Base-by-base conservation (phyloP, 106 monocot species). In the Allium cepa region DNA sequence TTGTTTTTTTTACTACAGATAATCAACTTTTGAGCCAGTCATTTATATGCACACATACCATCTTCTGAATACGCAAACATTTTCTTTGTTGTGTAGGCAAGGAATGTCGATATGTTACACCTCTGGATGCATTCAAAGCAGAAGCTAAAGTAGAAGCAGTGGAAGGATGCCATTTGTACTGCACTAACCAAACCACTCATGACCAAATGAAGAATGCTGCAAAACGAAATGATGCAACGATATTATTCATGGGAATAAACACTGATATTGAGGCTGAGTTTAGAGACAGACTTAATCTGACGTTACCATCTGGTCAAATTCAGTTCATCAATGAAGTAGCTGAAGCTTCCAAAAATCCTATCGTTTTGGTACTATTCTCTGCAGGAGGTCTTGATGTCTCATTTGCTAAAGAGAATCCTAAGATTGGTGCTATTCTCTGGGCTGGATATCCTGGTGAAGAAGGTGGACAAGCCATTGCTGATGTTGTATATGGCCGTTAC, bases 381-480 rank as follows among this genome's bases (percentile, higher is more conserved):
- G 84, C 49, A 3, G 72, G 80, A 2, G 64, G 63, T 7, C 14
- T 84, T 5, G 77, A 80, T 16, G 22, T 84, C 18, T 56, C 67
- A 1, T 84, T 80, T 47, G 84, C 84, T 0, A 46, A 71, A 50
- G 46, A 74, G 3, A 70, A 80, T 67, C 71, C 80, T 0, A 80
- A 80, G 56, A 48, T 84, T 22, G 62, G 69, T 10, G 77, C 77
- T 27, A 71, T 84, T 14, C 7, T 84, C 27, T 84, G 80, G 80
- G 80, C 66, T 22, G 80, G 80, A 3, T 80, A 80, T 17, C 80
- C 83, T 3, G 83, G 83, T 11, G 68, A 63, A 27, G 62, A 76
- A 65, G 83, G 83, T 10, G 79, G 79, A 10, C 62, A 10, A 16
- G 83, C 83, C 59, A 79, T 83, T 13, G 75, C 83, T n/a, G 73